phyloP scores from a whole-genome alignment of 2,329 filamentous ascomycete genomes.

The Huntiella moniliformis region DNA sequence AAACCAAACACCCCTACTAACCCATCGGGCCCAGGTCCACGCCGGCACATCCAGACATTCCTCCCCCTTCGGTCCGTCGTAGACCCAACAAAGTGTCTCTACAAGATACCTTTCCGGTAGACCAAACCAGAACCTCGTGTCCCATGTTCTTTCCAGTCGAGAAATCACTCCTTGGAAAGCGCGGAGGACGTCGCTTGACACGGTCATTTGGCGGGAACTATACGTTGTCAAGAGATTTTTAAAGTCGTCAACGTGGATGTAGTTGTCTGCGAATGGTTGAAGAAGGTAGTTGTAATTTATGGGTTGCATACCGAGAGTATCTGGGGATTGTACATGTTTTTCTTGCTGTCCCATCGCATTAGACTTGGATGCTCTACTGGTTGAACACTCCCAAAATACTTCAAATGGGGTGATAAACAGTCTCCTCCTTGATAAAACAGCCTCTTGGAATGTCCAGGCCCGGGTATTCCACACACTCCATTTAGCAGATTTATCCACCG shows the following conservation, averaged over 20 bases:
- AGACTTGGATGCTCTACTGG: constrained; percentile 3
- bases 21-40: too few relatives aligned
- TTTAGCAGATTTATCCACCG: constrained; percentile 3
- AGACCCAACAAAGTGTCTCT: constrained; percentile 4
- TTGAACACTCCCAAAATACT: constrained; percentile 11
- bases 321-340: too few relatives aligned
- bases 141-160: not conserved
- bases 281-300: too few relatives aligned
- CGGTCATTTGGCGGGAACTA: constrained; percentile 16
- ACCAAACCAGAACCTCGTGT: constrained; percentile 1
- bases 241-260: not conserved
- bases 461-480: constrained; percentile 8
- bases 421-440: constrained; percentile 9
- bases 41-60: not conserved
- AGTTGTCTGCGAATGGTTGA: not conserved
- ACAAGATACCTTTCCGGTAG: constrained; percentile 4
- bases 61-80: not conserved
- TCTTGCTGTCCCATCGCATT: too few relatives aligned
- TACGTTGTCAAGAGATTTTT: constrained; percentile 13
- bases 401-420: constrained; percentile 12
- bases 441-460: constrained; percentile 13
- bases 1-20: too few relatives aligned
- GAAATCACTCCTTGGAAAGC: constrained; percentile 10
- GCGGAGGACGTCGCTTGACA: constrained; percentile 6
- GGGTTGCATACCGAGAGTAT: too few relatives aligned